Conservation (phyloP, 257 asterid species). For the Solanum ossicruentum region DNA sequence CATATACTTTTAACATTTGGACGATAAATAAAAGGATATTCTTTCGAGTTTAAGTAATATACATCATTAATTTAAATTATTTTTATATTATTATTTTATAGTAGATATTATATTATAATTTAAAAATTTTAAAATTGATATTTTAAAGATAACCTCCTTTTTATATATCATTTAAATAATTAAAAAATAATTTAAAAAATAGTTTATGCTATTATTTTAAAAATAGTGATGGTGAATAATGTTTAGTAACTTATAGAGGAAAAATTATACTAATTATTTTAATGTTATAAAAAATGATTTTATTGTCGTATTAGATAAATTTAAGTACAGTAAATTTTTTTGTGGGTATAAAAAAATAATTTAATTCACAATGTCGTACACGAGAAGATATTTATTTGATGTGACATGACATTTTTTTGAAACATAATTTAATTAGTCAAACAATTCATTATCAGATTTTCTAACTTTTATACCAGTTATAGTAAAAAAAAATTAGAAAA, state of each 20-base stretch:
- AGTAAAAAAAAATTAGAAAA: too few species aligned
- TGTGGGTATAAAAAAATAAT: neutral
- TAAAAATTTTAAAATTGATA: neutral
- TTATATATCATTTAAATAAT: neutral
- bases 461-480: neutral
- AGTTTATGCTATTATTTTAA: too few species aligned
- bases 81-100: neutral
- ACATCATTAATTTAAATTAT: too few species aligned
- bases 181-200: neutral
- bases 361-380: neutral
- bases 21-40: neutral
- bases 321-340: neutral
- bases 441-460: neutral
- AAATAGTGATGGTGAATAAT: neutral
- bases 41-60: neutral
- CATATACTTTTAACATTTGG: neutral
- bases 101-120: neutral
- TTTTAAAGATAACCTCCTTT: neutral
- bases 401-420: neutral
- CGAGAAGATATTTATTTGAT: neutral
- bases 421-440: neutral
- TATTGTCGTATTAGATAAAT: neutral
- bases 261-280: neutral
- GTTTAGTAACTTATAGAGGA: neutral
- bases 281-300: neutral